phyloP scores from a whole-genome alignment of 1,284 basidiomycete genomes.

The Boletus sp. region DNA sequence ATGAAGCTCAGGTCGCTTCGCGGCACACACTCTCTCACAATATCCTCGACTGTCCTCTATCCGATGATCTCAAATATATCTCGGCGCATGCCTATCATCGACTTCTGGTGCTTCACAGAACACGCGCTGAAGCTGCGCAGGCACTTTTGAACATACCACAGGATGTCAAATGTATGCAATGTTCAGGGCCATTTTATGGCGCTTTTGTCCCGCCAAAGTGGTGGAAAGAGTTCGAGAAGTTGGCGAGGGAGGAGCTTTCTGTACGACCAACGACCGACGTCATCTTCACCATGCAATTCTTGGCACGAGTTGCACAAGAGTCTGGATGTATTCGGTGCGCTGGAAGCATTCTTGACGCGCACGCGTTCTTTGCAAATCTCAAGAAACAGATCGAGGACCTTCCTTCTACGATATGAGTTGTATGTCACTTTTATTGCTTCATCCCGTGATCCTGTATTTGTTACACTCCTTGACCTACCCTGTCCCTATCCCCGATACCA shows the following conservation, averaged over 20 bases:
- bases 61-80: conserved; percentile 62
- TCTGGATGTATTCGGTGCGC: conserved; percentile 56
- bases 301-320: conserved; percentile 48
- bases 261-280: conserved; percentile 53
- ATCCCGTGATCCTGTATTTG: neutral
- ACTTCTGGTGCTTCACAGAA: conserved; percentile 56
- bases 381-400: conserved; percentile 57
- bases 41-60: conserved; percentile 50
- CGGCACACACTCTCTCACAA: conserved; percentile 51
- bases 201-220: conserved; percentile 55
- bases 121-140: conserved; percentile 46
- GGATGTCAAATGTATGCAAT: conserved; percentile 61
- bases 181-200: conserved; percentile 50
- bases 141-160: conserved; percentile 44
- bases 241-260: conserved; percentile 54
- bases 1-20: conserved; percentile 52
- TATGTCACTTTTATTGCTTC: neutral
- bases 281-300: conserved; percentile 57
- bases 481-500: too few species aligned
- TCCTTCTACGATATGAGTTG: conserved; percentile 48
- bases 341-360: conserved; percentile 57
- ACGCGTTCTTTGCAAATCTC: conserved; percentile 50
- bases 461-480: neutral
- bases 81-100: conserved; percentile 62
- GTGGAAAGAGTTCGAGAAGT: conserved; percentile 59